phyloP scores from a whole-genome alignment of 345 rosid genomes.

The Xanthoceras sorbifolium region DNA sequence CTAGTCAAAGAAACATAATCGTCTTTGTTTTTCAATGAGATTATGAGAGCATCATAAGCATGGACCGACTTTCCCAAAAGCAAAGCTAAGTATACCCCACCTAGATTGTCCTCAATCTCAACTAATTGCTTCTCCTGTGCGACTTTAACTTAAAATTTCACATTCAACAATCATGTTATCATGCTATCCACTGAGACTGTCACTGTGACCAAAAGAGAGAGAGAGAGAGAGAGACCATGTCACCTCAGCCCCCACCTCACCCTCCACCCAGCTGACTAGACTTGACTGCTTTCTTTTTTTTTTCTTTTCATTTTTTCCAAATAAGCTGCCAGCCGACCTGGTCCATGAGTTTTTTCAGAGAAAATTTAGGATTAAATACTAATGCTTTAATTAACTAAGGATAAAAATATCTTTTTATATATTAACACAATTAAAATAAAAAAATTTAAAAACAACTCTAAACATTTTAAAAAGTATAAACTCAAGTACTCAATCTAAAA shows the following conservation, averaged over 20 bases:
- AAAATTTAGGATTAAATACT: too few species aligned
- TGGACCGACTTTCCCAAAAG: slow-evolving; percentile 39
- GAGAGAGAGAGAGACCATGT: background rate
- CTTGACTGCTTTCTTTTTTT: background rate
- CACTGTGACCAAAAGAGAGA: background rate
- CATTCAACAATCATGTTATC: background rate
- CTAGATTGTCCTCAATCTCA: slow-evolving; percentile 25
- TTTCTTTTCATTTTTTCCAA: background rate
- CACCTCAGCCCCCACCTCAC: slow-evolving; percentile 15
- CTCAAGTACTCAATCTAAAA: too few species aligned
- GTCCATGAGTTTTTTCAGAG: too few species aligned
- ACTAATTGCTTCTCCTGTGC: slow-evolving; percentile 12
- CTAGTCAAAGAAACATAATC: slow-evolving; percentile 36
- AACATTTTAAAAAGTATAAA: too few species aligned
- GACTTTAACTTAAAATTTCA: background rate
- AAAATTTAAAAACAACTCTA: too few species aligned
- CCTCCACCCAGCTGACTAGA: background rate
- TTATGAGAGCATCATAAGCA: slow-evolving; percentile 18
- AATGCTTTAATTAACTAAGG: too few species aligned
- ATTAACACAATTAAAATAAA: too few species aligned
- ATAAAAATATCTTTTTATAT: too few species aligned
- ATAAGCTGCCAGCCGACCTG: too few species aligned
- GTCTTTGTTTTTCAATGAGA: slow-evolving; percentile 17
- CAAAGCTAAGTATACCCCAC: slow-evolving; percentile 32
- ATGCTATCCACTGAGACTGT: background rate